Evolutionary conservation across 495 filamentous ascomycete species (phyloP), one percentile per base, ranked within the genome.

Genomic region (Hypoxylon subgilvum): DNA sequence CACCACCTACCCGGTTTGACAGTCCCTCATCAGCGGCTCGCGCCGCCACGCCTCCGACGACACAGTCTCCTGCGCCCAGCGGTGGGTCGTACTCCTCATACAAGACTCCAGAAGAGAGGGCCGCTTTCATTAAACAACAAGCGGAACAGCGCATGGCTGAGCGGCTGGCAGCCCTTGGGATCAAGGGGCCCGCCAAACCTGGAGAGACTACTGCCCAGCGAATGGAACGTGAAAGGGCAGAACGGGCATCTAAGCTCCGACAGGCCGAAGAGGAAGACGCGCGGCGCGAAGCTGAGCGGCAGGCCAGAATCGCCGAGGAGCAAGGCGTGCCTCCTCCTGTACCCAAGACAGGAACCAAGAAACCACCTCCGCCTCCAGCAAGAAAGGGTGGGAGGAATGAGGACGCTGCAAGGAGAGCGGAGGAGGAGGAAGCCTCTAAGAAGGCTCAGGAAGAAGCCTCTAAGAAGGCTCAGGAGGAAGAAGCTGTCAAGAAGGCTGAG

Each of bases 61-160:
- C 75, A 17, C 61, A 32, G 6, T 66, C 67, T 13, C 66, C 78
- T 18, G 66, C 73, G 6, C 66, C 73, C 4, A 65, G 65, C 12
- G 76, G 76, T 10, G 78, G 79, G 2, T 83, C 87, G 3, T 94
- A 95, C 54, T 83, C 88, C 2, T 79, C 88, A n/a, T 92, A 90
- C 70, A 89, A 88, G 66, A 95, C 92, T 1, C 86, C 92, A 3
- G 92, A 97, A 67, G 93, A 97, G 57, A 84, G 95, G 32, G 92
- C 95, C 19, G 91, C 95, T 4, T 96, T 92, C 70, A 96, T 97
- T 60, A 94, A 94, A 69, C 91, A 97, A 70, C 92, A 96, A 69
- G 95, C 95, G 9, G 92, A 97, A 72, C 90, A 91, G 68, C 88
- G 92, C 38, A 97, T 99, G 88, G 92, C 93, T n/a, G 95, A 97